These are phyloP conservation scores for Sutorius eximius DNA, from an alignment of 1,284 basidiomycete genomes.

Conservation along the genomic window DNA sequence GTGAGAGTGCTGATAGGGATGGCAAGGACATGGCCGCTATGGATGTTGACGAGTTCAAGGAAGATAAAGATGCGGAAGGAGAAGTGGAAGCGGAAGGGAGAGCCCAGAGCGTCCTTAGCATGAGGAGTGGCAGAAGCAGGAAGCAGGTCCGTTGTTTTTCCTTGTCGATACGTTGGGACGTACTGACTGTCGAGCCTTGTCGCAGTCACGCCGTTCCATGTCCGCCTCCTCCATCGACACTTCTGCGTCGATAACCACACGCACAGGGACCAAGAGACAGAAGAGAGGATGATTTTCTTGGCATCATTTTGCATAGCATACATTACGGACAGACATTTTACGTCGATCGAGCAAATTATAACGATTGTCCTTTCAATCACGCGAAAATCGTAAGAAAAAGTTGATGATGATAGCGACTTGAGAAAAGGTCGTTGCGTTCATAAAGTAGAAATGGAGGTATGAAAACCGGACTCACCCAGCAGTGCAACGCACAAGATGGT, in stretches of 20 bases:
- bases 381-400: slow-evolving; percentile 81
- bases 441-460: not conserved
- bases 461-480: slow-evolving; percentile 55
- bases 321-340: slow-evolving; percentile 3
- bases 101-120: slow-evolving; percentile 65
- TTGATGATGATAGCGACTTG: slow-evolving; percentile 87
- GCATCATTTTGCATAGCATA: slow-evolving; percentile 5
- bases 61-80: slow-evolving; percentile 37
- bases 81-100: slow-evolving; percentile 47
- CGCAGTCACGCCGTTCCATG: slow-evolving; percentile 57
- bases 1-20: slow-evolving; percentile 41
- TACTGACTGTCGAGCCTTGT: not conserved
- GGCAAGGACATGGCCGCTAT: slow-evolving; percentile 30
- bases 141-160: slow-evolving; percentile 49
- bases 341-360: slow-evolving; percentile 16
- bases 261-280: slow-evolving; percentile 57
- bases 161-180: not conserved
- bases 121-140: slow-evolving; percentile 54
- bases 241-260: slow-evolving; percentile 48
- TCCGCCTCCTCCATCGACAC: slow-evolving; percentile 70
- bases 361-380: slow-evolving; percentile 8
- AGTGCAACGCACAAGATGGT: slow-evolving; percentile 86
- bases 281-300: slow-evolving; percentile 44
- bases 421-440: slow-evolving; percentile 7
- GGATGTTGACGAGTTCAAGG: slow-evolving; percentile 43